Base-by-base conservation (phyloP, 2,329 filamentous ascomycete species). In the Colletotrichum aenigma region DNA sequence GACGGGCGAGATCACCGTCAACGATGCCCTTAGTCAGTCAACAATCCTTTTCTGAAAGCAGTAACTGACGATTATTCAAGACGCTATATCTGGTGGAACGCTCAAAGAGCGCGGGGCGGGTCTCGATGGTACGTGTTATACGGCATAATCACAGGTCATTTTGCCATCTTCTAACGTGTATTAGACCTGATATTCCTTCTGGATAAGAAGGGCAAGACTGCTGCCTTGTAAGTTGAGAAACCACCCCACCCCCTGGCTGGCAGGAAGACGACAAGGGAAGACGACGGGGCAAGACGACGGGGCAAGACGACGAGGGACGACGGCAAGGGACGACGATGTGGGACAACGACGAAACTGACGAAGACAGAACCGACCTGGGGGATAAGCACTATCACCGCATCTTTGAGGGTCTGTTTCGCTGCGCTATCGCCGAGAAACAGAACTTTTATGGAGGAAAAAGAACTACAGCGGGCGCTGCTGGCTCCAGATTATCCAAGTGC, bases 331-430 rank as follows among this genome's bases (percentile, higher is more conserved):
- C 56, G 56, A n/a, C 8, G 18, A 58, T 16, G 55, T 10, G 24
- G 28, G 55, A 30, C 6, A 26, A 60, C 8, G 60, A 52, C 8
- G 60, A 52, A 18, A 15, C 28, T 30, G n/a, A 13, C 66, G 13
- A 36, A 21, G 18, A 61, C 60, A 80, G 80, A 48, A 76, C 83
- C 34, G 80, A 84, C 15, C 87, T 98, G 38, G 90, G 90, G 61
- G 95, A 98, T 81, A 94, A 94, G 81, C 90, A 91, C n/a, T 98
- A 94, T 79, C 94, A 97, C 81, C 90, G 91, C 75, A 92, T 98
- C 58, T 95, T 95, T 79, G 95, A 98, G 80, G 90, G 91, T 2
- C 86, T 98, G 4, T 98, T 98, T 81, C 89, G 90, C 70, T 93
- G 89, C 81, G 90, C 90, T 2, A 83, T 93, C 21, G 84, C 89